Conservation (phyloP, 371 early-diverging fungal species). For the Lichtheimia ornata region DNA sequence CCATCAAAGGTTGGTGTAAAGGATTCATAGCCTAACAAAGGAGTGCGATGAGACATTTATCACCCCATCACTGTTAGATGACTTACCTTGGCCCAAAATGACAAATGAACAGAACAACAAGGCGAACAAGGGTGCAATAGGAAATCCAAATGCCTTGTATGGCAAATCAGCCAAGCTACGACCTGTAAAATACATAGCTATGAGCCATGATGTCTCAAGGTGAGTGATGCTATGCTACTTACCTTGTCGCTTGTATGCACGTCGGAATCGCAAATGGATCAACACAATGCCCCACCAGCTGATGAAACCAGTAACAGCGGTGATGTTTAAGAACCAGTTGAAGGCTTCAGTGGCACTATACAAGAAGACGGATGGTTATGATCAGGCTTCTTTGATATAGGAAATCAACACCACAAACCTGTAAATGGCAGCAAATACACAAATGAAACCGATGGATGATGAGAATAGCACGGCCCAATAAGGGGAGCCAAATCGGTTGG, state of each 20-base stretch:
- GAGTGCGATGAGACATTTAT: constrained; percentile 19
- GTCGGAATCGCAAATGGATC: constrained; percentile 83
- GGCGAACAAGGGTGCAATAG: constrained; percentile 61
- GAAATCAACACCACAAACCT: not conserved
- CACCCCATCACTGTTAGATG: not conserved
- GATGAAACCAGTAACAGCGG: constrained; percentile 75
- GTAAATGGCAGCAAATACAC: constrained; percentile 55
- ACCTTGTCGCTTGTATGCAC: constrained; percentile 72
- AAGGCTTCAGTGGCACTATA: constrained; percentile 61
- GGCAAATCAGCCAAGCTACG: constrained; percentile 67
- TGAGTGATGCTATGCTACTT: constrained; percentile 5
- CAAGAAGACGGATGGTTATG: not conserved
- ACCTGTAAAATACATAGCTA: not conserved
- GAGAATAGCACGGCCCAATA: constrained; percentile 52
- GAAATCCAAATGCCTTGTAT: constrained; percentile 69
- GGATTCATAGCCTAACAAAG: constrained; percentile 23
- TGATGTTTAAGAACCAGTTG: constrained; percentile 70
- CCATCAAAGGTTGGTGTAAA: constrained; percentile 30
- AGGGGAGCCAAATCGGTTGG: constrained; percentile 64
- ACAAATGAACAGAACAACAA: constrained; percentile 46
- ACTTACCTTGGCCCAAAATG: constrained; percentile 54
- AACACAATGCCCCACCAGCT: constrained; percentile 76
- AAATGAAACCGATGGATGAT: constrained; percentile 56
- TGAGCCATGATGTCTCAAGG: not conserved
- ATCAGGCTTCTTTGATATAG: too few relatives aligned